Evolutionary conservation across 1,284 basidiomycete genomes (phyloP).

Genomic region (Tilletia caries): DNA sequence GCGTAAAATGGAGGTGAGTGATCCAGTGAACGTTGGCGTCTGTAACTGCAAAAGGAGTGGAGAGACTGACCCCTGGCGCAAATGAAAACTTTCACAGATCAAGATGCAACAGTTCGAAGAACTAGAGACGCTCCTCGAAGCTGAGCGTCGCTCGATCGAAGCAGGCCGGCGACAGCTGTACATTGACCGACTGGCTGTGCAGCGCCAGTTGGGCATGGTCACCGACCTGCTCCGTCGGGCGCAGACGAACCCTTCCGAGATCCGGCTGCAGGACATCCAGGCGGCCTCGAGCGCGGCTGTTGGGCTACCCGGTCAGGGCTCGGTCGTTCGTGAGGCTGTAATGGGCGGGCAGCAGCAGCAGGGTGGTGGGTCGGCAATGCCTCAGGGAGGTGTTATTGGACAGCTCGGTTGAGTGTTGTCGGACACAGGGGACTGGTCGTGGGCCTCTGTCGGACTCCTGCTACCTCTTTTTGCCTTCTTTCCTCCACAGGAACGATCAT

Average conservation of each 20-base stretch:
- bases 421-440: no score
- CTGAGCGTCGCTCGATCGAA: constrained; percentile 44
- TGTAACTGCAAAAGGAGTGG: no score
- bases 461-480: no score
- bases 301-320: constrained; percentile 46
- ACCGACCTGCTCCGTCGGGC: constrained; percentile 47
- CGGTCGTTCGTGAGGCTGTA: constrained; percentile 37
- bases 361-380: neutral
- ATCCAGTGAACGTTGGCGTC: no score
- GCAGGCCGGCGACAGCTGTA: constrained; percentile 46
- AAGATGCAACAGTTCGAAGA: constrained; percentile 52
- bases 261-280: constrained; percentile 33
- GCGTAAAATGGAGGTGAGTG: constrained; percentile 75
- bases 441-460: no score
- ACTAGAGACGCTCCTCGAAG: constrained; percentile 47
- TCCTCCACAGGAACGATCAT: no score
- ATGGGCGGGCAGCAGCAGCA: neutral
- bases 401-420: neutral
- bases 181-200: constrained; percentile 46
- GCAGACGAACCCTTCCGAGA: constrained; percentile 31
- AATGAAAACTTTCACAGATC: constrained; percentile 21
- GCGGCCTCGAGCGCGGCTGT: constrained; percentile 32
- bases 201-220: constrained; percentile 45
- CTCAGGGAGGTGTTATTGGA: neutral
- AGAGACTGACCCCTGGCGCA: no score